These are phyloP conservation scores for Trichoderma gracile DNA, from an alignment of 2,329 filamentous ascomycete species.

Conservation along the genomic window DNA sequence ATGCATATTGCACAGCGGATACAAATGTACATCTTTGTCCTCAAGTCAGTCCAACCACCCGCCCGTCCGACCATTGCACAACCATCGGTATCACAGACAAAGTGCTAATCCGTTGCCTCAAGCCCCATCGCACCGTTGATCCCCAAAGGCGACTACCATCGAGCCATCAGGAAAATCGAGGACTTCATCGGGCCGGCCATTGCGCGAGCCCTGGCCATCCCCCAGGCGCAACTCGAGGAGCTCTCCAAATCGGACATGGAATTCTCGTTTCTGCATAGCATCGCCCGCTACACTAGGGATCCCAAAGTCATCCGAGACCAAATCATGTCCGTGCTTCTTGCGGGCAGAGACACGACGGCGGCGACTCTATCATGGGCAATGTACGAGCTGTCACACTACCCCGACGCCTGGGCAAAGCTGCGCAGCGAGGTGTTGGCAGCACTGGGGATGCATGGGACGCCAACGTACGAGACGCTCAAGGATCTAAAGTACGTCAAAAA, in stretches of 20 bases:
- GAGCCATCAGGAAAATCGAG: slow-evolving; percentile 66
- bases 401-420: slow-evolving; percentile 65
- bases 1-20: slow-evolving; percentile 70
- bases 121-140: slow-evolving; percentile 62
- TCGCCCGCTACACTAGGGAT: slow-evolving; percentile 68
- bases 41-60: slow-evolving; percentile 35
- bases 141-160: slow-evolving; percentile 60
- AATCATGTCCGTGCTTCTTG: slow-evolving; percentile 71
- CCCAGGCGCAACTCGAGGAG: slow-evolving; percentile 65
- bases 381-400: slow-evolving; percentile 75
- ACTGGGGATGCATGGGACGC: slow-evolving; percentile 62
- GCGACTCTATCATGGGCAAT: slow-evolving; percentile 77
- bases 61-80: background rate
- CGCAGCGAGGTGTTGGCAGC: slow-evolving; percentile 67
- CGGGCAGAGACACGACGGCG: slow-evolving; percentile 85
- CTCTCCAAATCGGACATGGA: slow-evolving; percentile 65
- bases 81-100: background rate
- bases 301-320: slow-evolving; percentile 70
- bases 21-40: slow-evolving; percentile 61
- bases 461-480: slow-evolving; percentile 82
- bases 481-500: slow-evolving; percentile 79
- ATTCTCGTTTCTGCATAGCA: slow-evolving; percentile 76
- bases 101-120: background rate
- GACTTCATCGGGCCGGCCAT: slow-evolving; percentile 71
- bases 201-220: slow-evolving; percentile 62